Evolutionary conservation across 352 stramenopile species (phyloP), one percentile per base, ranked within the genome.

Genomic region (Pythium oligandrum): DNA sequence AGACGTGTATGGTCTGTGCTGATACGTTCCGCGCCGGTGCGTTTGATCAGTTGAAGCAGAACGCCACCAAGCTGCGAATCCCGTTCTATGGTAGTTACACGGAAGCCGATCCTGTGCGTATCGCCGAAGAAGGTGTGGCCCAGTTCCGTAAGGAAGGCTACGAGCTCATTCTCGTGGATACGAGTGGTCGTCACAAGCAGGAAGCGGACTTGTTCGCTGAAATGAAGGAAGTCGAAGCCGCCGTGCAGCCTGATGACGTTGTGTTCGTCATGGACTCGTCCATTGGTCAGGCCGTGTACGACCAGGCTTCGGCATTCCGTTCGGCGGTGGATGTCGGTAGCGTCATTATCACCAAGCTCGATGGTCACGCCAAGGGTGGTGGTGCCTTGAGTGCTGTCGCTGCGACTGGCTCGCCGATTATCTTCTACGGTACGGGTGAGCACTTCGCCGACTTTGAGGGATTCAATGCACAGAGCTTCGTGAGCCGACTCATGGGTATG

Each of bases 221-320:
- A 68, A 99, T 99, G 97, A 81, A 96, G 59, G 96, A 99, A 75
- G 97, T 99, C 44, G 84, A 88, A n/a, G 85, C 90, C 4, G 94
- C 92, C 0, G 93, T 99, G 12, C 58, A 87, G 53, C 97, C 97
- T 0, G 94, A 99, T 59, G 97, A 98, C 60, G 93, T 98, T 1
- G 89, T 99, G 38, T 98, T 99, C 62, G 97, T 99, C 38, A 99
- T 99, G 92, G 97, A 99, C 83, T 98, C 96, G 31, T 99, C 96
- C 5, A 98, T 99, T 74, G 97, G 97, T 36, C 97, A 99, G 75
- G 96, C 97, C 0, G 96, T 99, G 31, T 93, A 96, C 59, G 96
- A 98, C 71, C 97, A 99, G 72, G 96, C 96, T 4, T 83, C 77
- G 43, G 96, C 94, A 3, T 99, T 99, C 78, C 92, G 96, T 40